Evolutionary conservation across 2,329 filamentous ascomycete species (phyloP), one percentile per base, ranked within the genome.

Genomic region (Penicillium paneum): DNA sequence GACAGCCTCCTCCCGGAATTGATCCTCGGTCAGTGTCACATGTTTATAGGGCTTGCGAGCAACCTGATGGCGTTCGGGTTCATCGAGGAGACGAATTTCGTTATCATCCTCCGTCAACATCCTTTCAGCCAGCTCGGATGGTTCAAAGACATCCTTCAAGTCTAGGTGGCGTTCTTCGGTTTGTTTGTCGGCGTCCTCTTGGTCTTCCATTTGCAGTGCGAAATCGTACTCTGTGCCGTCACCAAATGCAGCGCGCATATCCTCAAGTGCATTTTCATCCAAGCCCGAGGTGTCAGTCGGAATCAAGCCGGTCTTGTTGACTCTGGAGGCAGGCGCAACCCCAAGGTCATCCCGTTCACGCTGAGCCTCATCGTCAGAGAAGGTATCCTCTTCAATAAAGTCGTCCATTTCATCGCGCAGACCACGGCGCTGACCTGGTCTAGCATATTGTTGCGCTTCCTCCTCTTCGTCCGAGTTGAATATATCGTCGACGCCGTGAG

Each of bases 101-200:
- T 97, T 96, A 72, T 99, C 94, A 60, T 92, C 91, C 54, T 97
- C 94, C 8, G 94, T 99, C 64, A 99, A 83, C 72, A 97, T 88
- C 75, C 91, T 93, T 75, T 99, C 94, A 53, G 88, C 87, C 36
- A 99, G 83, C 71, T 99, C 91, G 3, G 92, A 96, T 0, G 94
- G 94, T 74, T 99, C 94, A 67, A 99, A 99, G 47, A 99, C 93
- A 70, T 99, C 93, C 76, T 97, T 97, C 59, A 99, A 83, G 73
- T 97, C 91, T 39, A 97, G 84, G 41, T 87, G 87, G 66, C 92
- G 89, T 62, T 95, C 90, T 58, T 90, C 89, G 56, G 86, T 83
- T 61, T 89, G 81, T 54, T 88, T 85, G 44, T 90, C 86, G 61
- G 95, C 90, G 54, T 85, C 82, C 61, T 92, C 88, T 46, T 91